Conservation (phyloP, 208 protist genomes). For the Trichomonas tenax region DNA sequence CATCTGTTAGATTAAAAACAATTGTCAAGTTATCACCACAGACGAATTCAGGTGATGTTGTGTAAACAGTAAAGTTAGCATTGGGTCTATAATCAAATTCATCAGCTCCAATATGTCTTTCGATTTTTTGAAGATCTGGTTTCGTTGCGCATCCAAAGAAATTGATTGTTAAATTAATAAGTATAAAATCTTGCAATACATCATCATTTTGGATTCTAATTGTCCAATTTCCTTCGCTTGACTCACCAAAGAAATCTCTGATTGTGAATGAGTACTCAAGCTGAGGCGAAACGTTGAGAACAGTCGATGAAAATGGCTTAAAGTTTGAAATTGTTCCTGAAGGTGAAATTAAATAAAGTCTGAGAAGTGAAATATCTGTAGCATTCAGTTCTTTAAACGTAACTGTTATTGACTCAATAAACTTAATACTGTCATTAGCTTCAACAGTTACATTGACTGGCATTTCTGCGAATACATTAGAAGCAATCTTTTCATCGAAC, state of each 20-base stretch:
- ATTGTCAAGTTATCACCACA: neutral
- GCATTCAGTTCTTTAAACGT: neutral
- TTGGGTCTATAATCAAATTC: neutral
- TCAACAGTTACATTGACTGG: neutral
- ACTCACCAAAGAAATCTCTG: neutral
- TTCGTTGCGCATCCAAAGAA: neutral
- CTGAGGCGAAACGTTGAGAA: neutral
- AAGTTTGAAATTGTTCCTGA: neutral
- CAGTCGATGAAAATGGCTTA: neutral
- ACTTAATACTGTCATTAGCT: neutral
- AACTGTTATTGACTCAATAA: neutral
- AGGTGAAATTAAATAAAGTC: neutral
- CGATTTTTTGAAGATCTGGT: neutral
- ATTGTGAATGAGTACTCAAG: neutral
- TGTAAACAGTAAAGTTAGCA: neutral
- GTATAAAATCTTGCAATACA: neutral
- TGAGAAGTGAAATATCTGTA: neutral
- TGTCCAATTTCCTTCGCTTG: neutral
- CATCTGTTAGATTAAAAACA: neutral
- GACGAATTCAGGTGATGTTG: neutral
- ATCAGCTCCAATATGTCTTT: neutral
- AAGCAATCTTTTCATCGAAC: neutral
- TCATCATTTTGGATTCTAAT: neutral
- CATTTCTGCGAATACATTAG: neutral
- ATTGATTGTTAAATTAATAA: neutral